Conservation (phyloP, 805 yeast genomes). For the Komagataella pastoris region DNA sequence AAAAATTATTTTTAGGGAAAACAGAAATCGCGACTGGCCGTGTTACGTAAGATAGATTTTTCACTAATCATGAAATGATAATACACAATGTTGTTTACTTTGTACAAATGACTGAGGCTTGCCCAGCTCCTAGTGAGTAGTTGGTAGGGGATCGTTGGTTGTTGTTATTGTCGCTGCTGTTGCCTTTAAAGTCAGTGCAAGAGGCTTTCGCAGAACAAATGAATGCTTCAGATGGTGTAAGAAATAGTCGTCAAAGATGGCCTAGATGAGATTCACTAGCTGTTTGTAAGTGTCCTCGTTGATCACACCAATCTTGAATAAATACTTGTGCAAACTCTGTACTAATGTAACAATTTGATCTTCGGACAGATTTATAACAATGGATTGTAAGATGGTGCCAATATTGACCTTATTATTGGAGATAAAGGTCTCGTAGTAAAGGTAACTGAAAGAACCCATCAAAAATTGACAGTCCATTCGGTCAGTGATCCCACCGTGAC, state of each 20-base stretch:
- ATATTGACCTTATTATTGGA: constrained; percentile 59
- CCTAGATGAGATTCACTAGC: not conserved
- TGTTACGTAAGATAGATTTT: not conserved
- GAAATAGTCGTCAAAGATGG: not conserved
- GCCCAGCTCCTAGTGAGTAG: not conserved
- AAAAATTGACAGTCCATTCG: constrained; percentile 95
- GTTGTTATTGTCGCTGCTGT: not conserved
- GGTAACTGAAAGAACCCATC: constrained; percentile 91
- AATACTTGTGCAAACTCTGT: constrained; percentile 41
- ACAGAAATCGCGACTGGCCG: not conserved
- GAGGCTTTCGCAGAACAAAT: no score
- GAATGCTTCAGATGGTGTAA: not conserved
- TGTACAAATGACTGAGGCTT: not conserved
- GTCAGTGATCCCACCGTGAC: constrained; percentile 97
- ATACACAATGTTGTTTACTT: not conserved
- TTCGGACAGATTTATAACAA: constrained; percentile 54
- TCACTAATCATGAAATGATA: not conserved
- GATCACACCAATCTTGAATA: constrained; percentile 28
- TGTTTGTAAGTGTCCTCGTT: constrained; percentile 19
- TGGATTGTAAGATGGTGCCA: constrained; percentile 63
- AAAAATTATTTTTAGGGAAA: not conserved
- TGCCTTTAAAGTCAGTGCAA: not conserved
- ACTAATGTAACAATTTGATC: constrained; percentile 55
- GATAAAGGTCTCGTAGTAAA: constrained; percentile 87
- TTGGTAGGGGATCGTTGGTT: not conserved